A percentile compares a stretch with the other conserved stretches of the same genome.
Conservation (phyloP, 768 basidiomycete genomes). For the Erythrobasidium yunnanense region DNA sequence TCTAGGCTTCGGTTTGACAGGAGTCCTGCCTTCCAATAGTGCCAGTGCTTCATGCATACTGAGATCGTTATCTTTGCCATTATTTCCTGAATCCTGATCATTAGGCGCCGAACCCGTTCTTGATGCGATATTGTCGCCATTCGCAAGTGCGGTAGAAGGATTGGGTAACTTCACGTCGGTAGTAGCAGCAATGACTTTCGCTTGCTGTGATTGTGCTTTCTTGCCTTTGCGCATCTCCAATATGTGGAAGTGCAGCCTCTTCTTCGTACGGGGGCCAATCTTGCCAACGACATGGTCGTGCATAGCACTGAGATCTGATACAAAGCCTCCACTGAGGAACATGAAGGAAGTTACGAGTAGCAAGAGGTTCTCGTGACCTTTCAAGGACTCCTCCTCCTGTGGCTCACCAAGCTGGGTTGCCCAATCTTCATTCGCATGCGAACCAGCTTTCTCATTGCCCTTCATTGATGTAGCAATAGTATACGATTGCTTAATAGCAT, state of each 20-base stretch:
- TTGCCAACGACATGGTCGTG: slow-evolving; percentile 33
- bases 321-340: slow-evolving; percentile 29
- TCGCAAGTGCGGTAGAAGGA: not conserved
- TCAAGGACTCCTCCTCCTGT: no score
- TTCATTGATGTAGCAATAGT: slow-evolving; percentile 15
- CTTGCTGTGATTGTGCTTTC: not conserved
- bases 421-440: no score
- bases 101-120: not conserved
- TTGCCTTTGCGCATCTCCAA: slow-evolving; percentile 35
- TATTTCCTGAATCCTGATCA: not conserved
- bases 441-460: slow-evolving; percentile 23
- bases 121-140: not conserved
- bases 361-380: slow-evolving; percentile 22
- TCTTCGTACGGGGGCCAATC: slow-evolving; percentile 4
- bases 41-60: slow-evolving; percentile 38
- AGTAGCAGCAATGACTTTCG: not conserved
- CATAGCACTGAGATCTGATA: slow-evolving; percentile 33
- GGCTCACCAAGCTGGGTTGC: not conserved
- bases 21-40: slow-evolving; percentile 32
- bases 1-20: not conserved
- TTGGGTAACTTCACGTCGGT: not conserved
- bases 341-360: slow-evolving; percentile 25
- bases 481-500: no score
- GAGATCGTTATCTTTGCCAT: slow-evolving; percentile 27
- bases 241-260: slow-evolving; percentile 38